These are phyloP conservation scores for Dothistroma septosporum DNA, from an alignment of 2,329 filamentous ascomycete species.

Conservation along the genomic window DNA sequence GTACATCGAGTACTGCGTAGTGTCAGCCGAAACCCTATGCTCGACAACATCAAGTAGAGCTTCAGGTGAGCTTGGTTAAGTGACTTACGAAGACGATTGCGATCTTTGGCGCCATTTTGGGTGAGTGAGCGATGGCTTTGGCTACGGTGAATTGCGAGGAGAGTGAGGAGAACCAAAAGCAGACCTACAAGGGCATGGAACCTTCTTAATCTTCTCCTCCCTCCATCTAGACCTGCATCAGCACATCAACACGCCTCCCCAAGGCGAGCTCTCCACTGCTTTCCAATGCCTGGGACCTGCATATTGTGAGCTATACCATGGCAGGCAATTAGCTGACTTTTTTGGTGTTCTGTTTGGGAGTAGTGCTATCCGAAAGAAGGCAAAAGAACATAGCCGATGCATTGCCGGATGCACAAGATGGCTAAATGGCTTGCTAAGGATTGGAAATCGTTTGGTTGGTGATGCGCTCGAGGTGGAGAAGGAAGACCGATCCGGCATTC, in stretches of 20 bases:
- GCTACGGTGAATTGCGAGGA: constrained; percentile 1
- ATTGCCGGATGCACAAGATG: not conserved
- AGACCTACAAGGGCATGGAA: not conserved
- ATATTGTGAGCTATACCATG: not conserved
- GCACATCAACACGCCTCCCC: not conserved
- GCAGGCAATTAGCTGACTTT: not conserved
- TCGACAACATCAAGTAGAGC: no score
- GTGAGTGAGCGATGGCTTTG: not conserved
- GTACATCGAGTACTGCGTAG: constrained; percentile 20
- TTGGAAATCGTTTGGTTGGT: not conserved
- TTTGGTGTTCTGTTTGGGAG: not conserved
- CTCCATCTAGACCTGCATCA: not conserved
- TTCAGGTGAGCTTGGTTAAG: constrained; percentile 1
- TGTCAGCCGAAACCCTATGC: not conserved
- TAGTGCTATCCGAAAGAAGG: not conserved
- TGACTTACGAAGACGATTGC: constrained; percentile 79
- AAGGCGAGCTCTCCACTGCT: not conserved
- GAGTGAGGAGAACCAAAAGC: not conserved
- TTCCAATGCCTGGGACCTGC: constrained; percentile 1
- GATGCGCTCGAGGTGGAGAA: not conserved
- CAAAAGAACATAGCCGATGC: not conserved
- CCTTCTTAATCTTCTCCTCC: not conserved
- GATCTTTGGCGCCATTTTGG: constrained; percentile 77
- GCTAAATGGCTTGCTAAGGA: not conserved
- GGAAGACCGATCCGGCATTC: not conserved